phyloP scores from a whole-genome alignment of 129 eudicot species.

The Pseudognaphalium luteoalbum region DNA sequence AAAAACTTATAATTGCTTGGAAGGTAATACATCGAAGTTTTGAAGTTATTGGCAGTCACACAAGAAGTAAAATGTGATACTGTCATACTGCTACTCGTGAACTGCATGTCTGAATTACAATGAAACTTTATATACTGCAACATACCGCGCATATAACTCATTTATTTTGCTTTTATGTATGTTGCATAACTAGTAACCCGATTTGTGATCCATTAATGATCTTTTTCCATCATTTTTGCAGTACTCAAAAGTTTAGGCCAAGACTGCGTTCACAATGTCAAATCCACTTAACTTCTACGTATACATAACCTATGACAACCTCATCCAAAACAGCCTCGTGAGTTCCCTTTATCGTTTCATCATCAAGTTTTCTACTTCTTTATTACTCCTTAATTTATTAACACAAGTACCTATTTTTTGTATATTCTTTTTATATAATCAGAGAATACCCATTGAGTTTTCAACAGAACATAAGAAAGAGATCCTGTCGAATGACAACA shows the following conservation, averaged over 20 bases:
- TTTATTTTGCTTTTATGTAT: no score
- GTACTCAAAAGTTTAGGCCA: not conserved
- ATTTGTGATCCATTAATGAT: no score
- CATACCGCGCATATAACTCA: no score
- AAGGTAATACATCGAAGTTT: no score
- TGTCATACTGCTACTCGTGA: no score
- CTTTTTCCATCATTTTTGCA: not conserved
- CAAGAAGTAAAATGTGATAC: no score
- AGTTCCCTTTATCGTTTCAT: not conserved
- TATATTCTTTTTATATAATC: not conserved
- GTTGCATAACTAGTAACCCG: not conserved
- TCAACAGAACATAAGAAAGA: conserved; percentile 11
- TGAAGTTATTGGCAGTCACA: no score
- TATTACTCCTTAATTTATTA: no score
- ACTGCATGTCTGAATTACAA: no score
- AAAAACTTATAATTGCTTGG: no score
- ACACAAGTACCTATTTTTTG: no score
- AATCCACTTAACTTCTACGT: conserved; percentile 6
- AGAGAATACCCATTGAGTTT: conserved; percentile 26
- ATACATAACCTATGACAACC: not conserved
- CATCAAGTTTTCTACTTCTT: not conserved
- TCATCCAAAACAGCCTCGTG: conserved; percentile 15
- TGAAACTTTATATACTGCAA: no score
- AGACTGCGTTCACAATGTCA: not conserved
- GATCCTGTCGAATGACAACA: conserved; percentile 10